These are phyloP conservation scores for Alnus glutinosa DNA, from an alignment of 306 rosid genomes.

Conservation along the genomic window DNA sequence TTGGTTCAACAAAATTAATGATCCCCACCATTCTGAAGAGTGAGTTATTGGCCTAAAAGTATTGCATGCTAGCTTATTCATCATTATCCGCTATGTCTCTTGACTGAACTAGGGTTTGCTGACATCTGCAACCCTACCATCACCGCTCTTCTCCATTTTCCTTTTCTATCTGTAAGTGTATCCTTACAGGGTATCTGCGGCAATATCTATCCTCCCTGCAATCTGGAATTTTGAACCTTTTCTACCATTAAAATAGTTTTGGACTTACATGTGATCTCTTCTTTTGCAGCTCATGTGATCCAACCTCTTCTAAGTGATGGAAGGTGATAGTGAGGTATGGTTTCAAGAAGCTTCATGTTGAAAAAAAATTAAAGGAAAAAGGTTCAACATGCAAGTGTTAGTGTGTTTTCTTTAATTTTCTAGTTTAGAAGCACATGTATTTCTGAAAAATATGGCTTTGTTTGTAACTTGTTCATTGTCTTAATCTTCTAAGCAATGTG, in stretches of 20 bases:
- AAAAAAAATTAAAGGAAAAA: background rate
- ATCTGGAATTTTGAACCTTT: background rate
- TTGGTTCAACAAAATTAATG: no score
- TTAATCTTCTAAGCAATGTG: slow-evolving; percentile 23
- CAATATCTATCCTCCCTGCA: background rate
- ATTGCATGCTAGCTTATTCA: no score
- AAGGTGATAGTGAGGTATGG: slow-evolving; percentile 38
- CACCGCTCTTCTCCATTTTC: no score
- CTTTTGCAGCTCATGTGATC: slow-evolving; percentile 51
- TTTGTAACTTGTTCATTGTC: slow-evolving; percentile 29
- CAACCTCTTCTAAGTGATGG: slow-evolving; percentile 58
- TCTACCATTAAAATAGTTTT: background rate
- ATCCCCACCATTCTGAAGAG: no score
- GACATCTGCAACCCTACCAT: no score
- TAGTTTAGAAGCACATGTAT: background rate
- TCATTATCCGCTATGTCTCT: no score
- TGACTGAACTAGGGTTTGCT: no score
- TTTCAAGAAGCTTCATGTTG: slow-evolving; percentile 34
- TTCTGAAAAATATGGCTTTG: slow-evolving; percentile 13
- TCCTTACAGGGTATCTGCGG: background rate
- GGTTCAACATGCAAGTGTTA: slow-evolving; percentile 20
- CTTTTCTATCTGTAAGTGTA: no score
- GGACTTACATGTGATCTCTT: slow-evolving; percentile 14
- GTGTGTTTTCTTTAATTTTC: slow-evolving; percentile 4
- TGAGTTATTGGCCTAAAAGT: no score